Conservation (phyloP, 2,329 filamentous ascomycete genomes). For the Diplodia scrobiculata region DNA sequence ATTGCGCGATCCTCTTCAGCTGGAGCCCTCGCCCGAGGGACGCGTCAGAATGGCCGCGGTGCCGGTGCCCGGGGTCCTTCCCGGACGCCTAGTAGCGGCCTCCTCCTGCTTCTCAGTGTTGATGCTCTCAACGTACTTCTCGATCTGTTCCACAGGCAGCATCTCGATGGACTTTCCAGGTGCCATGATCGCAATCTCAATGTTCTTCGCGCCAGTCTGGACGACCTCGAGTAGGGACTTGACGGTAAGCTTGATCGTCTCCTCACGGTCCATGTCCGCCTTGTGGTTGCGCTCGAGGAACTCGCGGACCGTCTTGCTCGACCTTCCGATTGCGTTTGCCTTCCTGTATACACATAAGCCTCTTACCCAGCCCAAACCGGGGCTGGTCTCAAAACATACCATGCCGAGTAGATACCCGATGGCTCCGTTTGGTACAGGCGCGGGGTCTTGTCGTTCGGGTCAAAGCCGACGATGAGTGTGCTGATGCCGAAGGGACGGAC, state of each 20-base stretch:
- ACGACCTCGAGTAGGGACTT: conserved; percentile 98
- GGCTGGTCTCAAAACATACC: conserved; percentile 59
- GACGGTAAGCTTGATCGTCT: conserved; percentile 94
- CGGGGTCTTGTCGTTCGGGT: conserved; percentile 84
- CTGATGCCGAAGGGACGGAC: conserved; percentile 98
- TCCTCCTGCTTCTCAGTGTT: conserved; percentile 99
- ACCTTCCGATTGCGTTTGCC: conserved; percentile 96
- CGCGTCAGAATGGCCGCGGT: conserved; percentile 72
- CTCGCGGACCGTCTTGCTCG: conserved; percentile 97
- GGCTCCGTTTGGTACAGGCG: conserved; percentile 97
- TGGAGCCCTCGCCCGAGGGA: conserved; percentile 51
- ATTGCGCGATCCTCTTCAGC: conserved; percentile 29
- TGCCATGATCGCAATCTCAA: conserved; percentile 98
- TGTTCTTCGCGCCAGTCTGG: conserved; percentile 98
- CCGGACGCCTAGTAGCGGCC: conserved; percentile 85
- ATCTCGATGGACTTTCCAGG: conserved; percentile 90
- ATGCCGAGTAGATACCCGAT: conserved; percentile 98
- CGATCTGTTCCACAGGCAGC: conserved; percentile 92
- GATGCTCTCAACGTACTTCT: conserved; percentile 96
- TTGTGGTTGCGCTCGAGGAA: conserved; percentile 99
- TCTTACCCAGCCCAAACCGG: not conserved
- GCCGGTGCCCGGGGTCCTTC: conserved; percentile 64
- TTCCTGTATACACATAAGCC: conserved; percentile 65
- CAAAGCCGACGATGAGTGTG: conserved; percentile 97
- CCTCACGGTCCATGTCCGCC: conserved; percentile 93